phyloP scores from a whole-genome alignment of 1,284 basidiomycete genomes.

The Fomitiporia mediterranea region DNA sequence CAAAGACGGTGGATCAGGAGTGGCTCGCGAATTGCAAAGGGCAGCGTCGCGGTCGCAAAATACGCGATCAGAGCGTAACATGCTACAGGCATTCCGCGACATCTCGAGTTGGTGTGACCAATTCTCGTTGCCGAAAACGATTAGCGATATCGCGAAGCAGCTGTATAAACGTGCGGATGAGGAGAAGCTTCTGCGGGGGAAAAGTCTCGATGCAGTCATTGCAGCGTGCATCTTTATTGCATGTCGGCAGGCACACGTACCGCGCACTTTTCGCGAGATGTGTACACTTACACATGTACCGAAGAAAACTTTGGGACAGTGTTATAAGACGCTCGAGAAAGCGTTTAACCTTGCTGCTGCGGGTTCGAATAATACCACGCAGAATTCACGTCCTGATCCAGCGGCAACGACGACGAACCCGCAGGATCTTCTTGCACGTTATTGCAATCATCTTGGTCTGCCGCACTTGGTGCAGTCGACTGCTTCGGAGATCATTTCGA shows the following conservation, averaged over 20 bases:
- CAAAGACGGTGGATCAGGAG: constrained; percentile 89
- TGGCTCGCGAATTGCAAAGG: constrained; percentile 89
- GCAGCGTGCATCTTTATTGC: constrained; percentile 99
- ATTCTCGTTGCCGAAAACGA: constrained; percentile 91
- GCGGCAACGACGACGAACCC: constrained; percentile 51
- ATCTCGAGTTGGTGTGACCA: constrained; percentile 94
- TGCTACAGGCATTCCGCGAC: constrained; percentile 85
- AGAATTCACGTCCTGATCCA: constrained; percentile 31
- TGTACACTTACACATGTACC: constrained; percentile 90
- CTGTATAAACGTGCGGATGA: constrained; percentile 96
- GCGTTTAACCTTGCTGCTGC: constrained; percentile 81
- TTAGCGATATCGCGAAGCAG: constrained; percentile 95
- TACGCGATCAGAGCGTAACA: constrained; percentile 78
- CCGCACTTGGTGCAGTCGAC: constrained; percentile 79
- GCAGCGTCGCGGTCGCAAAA: constrained; percentile 77
- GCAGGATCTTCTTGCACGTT: constrained; percentile 88
- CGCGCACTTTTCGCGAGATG: constrained; percentile 94
- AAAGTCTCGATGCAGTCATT: constrained; percentile 89
- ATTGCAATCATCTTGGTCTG: constrained; percentile 91
- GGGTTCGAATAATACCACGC: constrained; percentile 47
- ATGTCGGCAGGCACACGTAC: constrained; percentile 90
- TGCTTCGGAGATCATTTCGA: constrained; percentile 80
- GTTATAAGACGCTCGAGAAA: constrained; percentile 90
- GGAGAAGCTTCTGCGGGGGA: constrained; percentile 89
- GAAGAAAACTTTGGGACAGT: constrained; percentile 94